Base-by-base conservation (phyloP, 2,329 filamentous ascomycete species). In the Calonectria pseudoreteaudii region DNA sequence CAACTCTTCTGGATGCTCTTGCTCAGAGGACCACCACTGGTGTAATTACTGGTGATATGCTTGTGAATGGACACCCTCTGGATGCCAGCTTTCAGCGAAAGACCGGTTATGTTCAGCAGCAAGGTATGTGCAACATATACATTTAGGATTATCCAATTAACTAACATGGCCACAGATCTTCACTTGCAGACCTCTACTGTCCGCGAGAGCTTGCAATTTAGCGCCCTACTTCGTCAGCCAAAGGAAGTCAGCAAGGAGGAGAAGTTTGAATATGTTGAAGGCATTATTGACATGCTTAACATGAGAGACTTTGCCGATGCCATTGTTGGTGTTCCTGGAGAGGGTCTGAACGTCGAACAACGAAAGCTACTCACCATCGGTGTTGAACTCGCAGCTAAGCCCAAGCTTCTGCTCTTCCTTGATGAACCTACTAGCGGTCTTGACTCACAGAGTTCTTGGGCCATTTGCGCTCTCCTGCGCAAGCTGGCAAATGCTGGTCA, bases 81-180 rank as follows among this genome's bases (percentile, higher is more conserved):
- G 87, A 89, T 72, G 82, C 81, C n/a, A 88, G 86, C 64, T 92
- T 92, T 77, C 90, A 91, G 75, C 86, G 90, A 30, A 89, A 90
- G 79, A 91, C 89, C 0, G 91, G 91, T 1, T 92, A 92, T 77
- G 90, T 91, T 1, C 90, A 92, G 78, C 90, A 92, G 75, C 90
- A 92, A 78, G 69, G 69, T 71, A 66, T 49, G 60, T 50, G 9
- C 30, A 4, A 28, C 13, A 3, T 31, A 14, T 30, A 11, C 1
- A 10, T 26, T n/a, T 30, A 3, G 18, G 0, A 5, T 20, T 44
- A 3, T 62, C 44, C 34, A 30, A 20, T 64, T n/a, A 30, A 47
- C 60, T 65, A 65, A 65, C 38, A 13, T 23, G 20, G 18, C 28
- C 26, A n/a, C 7, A 65, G 85, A 93, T 82, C 81, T 90, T 2